Conservation (phyloP, 2,329 filamentous ascomycete species). For the Pseudomassariella vexata region DNA sequence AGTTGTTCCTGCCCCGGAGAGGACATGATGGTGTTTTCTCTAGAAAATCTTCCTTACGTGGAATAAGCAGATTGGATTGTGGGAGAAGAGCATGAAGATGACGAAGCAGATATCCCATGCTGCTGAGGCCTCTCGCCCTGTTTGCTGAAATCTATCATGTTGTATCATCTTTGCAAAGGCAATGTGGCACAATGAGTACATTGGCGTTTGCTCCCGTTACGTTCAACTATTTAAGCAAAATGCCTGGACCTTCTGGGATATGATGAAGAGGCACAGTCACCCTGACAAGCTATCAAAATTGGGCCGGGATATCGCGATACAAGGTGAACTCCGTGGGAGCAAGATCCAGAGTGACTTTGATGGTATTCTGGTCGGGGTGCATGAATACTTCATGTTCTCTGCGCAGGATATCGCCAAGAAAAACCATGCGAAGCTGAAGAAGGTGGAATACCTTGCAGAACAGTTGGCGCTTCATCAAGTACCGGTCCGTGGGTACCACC, state of each 20-base stretch:
- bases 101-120: slow-evolving; percentile 16
- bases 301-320: slow-evolving; percentile 18
- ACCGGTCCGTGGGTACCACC: slow-evolving; percentile 8
- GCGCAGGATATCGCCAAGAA: slow-evolving; percentile 25
- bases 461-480: slow-evolving; percentile 26
- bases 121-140: slow-evolving; percentile 13
- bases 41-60: slow-evolving; percentile 9
- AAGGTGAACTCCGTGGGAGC: slow-evolving; percentile 26
- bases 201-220: slow-evolving; percentile 25
- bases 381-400: slow-evolving; percentile 27
- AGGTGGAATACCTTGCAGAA: slow-evolving; percentile 19
- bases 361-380: slow-evolving; percentile 12
- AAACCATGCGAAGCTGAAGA: slow-evolving; percentile 18
- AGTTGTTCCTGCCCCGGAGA: slow-evolving; percentile 20
- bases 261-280: slow-evolving; percentile 15
- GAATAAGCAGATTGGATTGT: slow-evolving; percentile 14
- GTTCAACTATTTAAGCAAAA: slow-evolving; percentile 16
- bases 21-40: slow-evolving; percentile 14
- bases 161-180: no score
- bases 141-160: slow-evolving; percentile 19
- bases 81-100: slow-evolving; percentile 12
- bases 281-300: slow-evolving; percentile 14
- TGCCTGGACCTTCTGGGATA: slow-evolving; percentile 16
- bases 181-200: no score
- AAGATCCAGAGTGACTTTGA: slow-evolving; percentile 22